Evolutionary conservation across 2,329 filamentous ascomycete species (phyloP), one percentile per base, ranked within the genome.

Genomic region (Fusarium ramigenum): DNA sequence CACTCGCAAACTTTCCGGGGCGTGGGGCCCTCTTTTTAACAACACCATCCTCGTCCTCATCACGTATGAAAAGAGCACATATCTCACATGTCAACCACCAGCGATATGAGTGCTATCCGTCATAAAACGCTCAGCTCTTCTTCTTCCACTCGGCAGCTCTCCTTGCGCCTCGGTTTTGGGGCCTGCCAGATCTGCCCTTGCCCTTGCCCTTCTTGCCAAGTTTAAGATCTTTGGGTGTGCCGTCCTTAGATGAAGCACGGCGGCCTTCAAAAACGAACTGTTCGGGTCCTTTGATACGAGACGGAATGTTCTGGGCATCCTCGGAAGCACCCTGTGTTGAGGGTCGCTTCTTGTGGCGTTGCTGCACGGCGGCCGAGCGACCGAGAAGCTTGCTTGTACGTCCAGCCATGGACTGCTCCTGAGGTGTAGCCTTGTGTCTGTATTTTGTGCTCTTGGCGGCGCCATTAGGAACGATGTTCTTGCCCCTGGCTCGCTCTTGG

Each of bases 221-320:
- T 80, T 87, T 91, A 69, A 89, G 80, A 76, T 90, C 89, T 80
- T 84, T 92, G 44, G 89, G 89, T 77, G 86, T 91, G 9, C 89
- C 91, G 68, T 92, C 89, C 64, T 87, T 92, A 37, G 87, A 84
- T 61, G 88, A 93, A 15, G 93, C 93, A 60, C 94, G 88, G 72
- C 92, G 91, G 1, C 94, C 94, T 81, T 97, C 94, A 77, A 96
- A 95, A n/a, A 95, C 88, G 71, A 95, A 89, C 21, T 87, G 85
- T 81, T 95, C 92, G 0, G 92, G 91, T 3, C 88, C 87, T 82
- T 89, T 88, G 73, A 88, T 80, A 21, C 47, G 54, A 21, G 34
- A 28, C 32, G 47, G 30, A 11, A 52, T 47, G 56, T 63, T 58
- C 14, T 69, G 23, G 30, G 62, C 79, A 25, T 70, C 70, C 43